A percentile compares a stretch with the other conserved stretches of the same genome.
phyloP scores from a whole-genome alignment of 202 grass and related monocot genomes.

The Zizania palustris region DNA sequence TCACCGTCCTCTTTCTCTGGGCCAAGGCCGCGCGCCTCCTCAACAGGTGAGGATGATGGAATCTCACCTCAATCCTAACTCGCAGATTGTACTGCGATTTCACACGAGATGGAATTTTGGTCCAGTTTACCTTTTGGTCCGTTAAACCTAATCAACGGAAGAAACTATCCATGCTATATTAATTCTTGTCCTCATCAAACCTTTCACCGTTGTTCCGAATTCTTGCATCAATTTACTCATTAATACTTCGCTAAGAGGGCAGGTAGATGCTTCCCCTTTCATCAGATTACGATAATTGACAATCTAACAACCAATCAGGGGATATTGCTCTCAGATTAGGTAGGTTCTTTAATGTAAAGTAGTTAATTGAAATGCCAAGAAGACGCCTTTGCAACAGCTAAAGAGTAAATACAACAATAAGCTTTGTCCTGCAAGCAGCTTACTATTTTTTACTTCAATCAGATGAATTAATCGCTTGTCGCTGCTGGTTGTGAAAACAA shows the following conservation, averaged over 20 bases:
- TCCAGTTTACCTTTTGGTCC: background rate
- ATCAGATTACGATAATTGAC: background rate
- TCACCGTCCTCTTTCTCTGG: conserved; percentile 81
- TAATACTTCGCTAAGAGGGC: background rate
- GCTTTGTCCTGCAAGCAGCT: background rate
- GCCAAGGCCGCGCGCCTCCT: conserved; percentile 81
- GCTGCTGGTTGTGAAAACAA: background rate
- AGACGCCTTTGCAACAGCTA: background rate
- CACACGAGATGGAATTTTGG: background rate
- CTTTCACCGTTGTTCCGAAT: background rate
- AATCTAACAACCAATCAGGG: background rate
- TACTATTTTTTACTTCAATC: background rate
- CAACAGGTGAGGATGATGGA: conserved; percentile 45
- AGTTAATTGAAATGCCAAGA: background rate
- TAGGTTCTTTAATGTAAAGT: background rate
- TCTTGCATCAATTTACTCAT: background rate
- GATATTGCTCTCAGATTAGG: background rate
- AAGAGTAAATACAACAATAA: background rate
- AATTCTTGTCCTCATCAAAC: background rate
- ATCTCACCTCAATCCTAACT: background rate
- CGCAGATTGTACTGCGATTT: background rate
- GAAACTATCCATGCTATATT: background rate
- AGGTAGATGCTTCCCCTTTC: background rate
- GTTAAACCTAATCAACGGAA: background rate
- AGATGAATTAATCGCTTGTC: background rate